These are phyloP conservation scores for Echeveria elegans DNA, from an alignment of 164 flowering plant species.

Conservation along the genomic window DNA sequence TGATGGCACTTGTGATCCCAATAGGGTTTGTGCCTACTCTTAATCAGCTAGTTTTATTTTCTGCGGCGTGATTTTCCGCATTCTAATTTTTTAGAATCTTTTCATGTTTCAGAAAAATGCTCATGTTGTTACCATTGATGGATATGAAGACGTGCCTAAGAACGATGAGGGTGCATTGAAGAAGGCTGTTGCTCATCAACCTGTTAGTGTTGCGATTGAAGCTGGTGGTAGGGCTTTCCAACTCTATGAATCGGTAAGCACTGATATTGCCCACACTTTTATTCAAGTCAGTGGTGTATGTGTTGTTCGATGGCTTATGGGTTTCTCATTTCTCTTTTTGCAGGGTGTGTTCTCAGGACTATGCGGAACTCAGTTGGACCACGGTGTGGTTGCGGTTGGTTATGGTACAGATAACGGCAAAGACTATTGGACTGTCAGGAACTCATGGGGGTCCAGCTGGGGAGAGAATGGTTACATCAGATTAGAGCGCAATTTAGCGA, in stretches of 20 bases:
- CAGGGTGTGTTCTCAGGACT: constrained; percentile 79
- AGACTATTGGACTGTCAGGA: constrained; percentile 72
- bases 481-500: constrained; percentile 70
- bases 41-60: neutral
- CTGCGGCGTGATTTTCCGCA: neutral
- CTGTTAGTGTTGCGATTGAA: constrained; percentile 19
- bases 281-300: neutral
- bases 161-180: constrained; percentile 18
- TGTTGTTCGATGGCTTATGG: neutral
- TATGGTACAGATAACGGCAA: constrained; percentile 52
- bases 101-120: constrained; percentile 17
- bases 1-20: neutral
- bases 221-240: constrained; percentile 19
- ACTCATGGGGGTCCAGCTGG: constrained; percentile 85
- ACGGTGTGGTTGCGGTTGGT: constrained; percentile 85
- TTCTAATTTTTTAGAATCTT: neutral
- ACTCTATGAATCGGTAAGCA: neutral
- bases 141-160: constrained; percentile 22
- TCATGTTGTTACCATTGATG: constrained; percentile 18
- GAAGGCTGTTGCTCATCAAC: constrained; percentile 22
- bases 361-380: constrained; percentile 69
- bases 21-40: neutral
- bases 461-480: constrained; percentile 82
- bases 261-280: neutral
- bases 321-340: neutral